phyloP scores from a whole-genome alignment of 179 eudicot genomes.

The Sideroxylon spinosum region DNA sequence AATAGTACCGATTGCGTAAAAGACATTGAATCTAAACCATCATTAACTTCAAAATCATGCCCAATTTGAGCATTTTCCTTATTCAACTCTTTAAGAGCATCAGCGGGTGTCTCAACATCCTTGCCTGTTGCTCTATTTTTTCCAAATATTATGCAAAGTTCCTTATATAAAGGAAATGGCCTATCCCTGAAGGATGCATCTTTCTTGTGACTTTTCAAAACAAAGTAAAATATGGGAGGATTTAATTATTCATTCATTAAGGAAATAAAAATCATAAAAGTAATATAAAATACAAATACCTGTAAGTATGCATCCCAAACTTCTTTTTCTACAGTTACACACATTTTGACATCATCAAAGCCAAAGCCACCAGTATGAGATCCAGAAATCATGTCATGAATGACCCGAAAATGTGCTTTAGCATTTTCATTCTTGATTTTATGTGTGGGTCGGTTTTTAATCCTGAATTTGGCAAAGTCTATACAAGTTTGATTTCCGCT shows the following conservation, averaged over 20 bases:
- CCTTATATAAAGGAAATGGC: no score
- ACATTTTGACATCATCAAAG: background rate
- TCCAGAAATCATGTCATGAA: background rate
- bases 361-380: background rate
- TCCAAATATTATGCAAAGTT: no score
- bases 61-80: no score
- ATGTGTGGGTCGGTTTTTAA: background rate
- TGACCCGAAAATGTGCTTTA: background rate
- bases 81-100: no score
- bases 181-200: background rate
- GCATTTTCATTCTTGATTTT: background rate
- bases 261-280: background rate
- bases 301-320: background rate
- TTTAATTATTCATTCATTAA: background rate
- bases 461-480: background rate
- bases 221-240: background rate
- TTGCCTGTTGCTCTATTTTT: no score
- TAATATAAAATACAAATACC: background rate
- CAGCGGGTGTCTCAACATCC: no score
- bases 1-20: no score
- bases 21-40: no score
- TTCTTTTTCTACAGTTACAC: background rate
- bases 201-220: background rate
- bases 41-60: no score
- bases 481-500: background rate